These are phyloP conservation scores for Aspergillus sp. DNA, from an alignment of 2,329 filamentous ascomycete genomes.

Conservation along the genomic window DNA sequence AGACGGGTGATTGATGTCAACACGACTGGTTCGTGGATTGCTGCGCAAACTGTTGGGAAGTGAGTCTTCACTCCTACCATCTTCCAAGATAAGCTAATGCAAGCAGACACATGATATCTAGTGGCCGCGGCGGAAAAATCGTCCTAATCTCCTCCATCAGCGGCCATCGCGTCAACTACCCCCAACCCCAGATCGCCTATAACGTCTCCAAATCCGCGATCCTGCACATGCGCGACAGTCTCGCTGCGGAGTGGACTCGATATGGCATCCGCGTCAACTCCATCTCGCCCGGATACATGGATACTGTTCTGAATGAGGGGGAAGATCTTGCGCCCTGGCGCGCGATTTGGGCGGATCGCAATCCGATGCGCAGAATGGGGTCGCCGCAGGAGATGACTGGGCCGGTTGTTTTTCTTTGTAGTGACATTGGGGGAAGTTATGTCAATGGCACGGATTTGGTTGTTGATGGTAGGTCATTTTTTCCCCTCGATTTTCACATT, in stretches of 20 bases:
- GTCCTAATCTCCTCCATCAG: constrained; percentile 62
- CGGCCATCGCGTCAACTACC: constrained; percentile 62
- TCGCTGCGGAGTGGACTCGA: constrained; percentile 66
- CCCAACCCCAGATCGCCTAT: constrained; percentile 64
- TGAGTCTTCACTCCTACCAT: constrained; percentile 13
- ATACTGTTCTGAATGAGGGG: constrained; percentile 65
- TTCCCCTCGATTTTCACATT: background rate
- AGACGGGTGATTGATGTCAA: constrained; percentile 64
- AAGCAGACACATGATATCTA: constrained; percentile 45
- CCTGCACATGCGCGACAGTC: constrained; percentile 53
- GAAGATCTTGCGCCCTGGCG: constrained; percentile 49
- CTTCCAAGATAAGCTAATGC: background rate
- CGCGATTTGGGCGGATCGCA: constrained; percentile 51
- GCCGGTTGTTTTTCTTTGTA: constrained; percentile 54
- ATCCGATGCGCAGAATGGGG: constrained; percentile 61
- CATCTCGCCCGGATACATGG: constrained; percentile 68
- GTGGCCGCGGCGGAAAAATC: constrained; percentile 53
- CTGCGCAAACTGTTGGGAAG: constrained; percentile 56
- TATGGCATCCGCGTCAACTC: constrained; percentile 65
- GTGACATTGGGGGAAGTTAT: constrained; percentile 55
- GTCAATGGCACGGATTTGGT: constrained; percentile 63
- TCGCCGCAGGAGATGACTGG: constrained; percentile 56
- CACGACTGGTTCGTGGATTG: constrained; percentile 61
- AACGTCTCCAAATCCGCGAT: constrained; percentile 66
- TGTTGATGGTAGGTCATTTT: constrained; percentile 47